phyloP scores from a whole-genome alignment of 805 yeast species.

The Metschnikowia rubicola region DNA sequence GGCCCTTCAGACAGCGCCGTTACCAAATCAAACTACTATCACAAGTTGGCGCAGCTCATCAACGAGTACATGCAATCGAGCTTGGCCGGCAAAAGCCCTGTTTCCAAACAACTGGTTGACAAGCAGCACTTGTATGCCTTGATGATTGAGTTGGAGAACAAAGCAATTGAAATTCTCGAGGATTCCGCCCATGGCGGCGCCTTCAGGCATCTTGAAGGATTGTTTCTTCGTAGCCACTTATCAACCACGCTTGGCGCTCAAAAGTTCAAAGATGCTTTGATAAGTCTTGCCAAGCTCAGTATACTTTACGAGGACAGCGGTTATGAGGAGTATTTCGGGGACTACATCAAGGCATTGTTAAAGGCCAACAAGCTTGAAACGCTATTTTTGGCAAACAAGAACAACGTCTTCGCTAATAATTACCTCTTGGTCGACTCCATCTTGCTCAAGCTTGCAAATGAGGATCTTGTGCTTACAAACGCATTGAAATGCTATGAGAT shows the following conservation, averaged over 20 bases:
- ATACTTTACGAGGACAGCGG: slow-evolving; percentile 5
- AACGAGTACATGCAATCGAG: not conserved
- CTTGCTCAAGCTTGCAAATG: slow-evolving; percentile 31
- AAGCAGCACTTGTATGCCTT: slow-evolving; percentile 1
- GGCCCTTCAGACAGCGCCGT: slow-evolving; percentile 11
- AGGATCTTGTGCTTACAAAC: slow-evolving; percentile 26
- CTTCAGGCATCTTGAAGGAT: slow-evolving; percentile 2
- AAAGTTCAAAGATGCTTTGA: slow-evolving; percentile 11
- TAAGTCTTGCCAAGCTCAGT: slow-evolving; percentile 8
- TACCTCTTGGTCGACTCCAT: slow-evolving; percentile 33
- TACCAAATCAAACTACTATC: slow-evolving; percentile 27
- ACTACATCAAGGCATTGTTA: slow-evolving; percentile 26
- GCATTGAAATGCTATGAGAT: slow-evolving; percentile 36
- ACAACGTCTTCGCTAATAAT: slow-evolving; percentile 21
- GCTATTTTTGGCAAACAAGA: slow-evolving; percentile 22
- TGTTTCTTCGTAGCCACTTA: slow-evolving; percentile 11
- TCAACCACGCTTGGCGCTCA: slow-evolving; percentile 12
- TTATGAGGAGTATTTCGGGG: slow-evolving; percentile 20
- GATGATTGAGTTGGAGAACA: slow-evolving; percentile 26
- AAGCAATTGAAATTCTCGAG: slow-evolving; percentile 23
- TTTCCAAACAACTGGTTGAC: slow-evolving; percentile 1
- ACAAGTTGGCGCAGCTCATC: slow-evolving; percentile 25
- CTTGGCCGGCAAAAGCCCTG: not conserved
- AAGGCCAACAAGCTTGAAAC: slow-evolving; percentile 20
- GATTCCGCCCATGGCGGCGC: not conserved